Conservation (phyloP, 2,329 filamentous ascomycete species). For the Nannizziopsis arthrosporioides region DNA sequence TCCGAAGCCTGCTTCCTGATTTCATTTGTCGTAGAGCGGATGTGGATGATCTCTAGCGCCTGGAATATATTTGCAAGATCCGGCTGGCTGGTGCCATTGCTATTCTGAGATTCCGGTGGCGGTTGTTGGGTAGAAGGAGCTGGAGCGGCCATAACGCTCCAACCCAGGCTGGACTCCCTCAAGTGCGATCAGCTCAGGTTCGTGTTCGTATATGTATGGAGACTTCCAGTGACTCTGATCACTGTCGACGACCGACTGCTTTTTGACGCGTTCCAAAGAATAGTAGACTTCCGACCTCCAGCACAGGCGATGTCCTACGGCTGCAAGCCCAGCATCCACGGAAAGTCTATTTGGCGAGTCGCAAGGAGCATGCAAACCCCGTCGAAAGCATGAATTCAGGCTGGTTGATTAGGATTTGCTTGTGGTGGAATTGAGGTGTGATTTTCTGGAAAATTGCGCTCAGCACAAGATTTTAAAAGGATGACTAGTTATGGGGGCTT, state of each 20-base stretch:
- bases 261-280: no score
- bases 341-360: neutral
- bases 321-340: neutral
- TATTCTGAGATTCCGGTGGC: neutral
- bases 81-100: slow-evolving; percentile 6
- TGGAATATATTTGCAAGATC: slow-evolving; percentile 50
- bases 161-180: neutral
- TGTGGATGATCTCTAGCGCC: slow-evolving; percentile 80
- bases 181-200: neutral
- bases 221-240: neutral
- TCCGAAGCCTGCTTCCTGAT: slow-evolving; percentile 69
- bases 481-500: no score
- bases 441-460: neutral
- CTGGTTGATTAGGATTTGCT: neutral
- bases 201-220: neutral
- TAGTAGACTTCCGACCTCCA: neutral
- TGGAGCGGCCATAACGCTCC: slow-evolving; percentile 9
- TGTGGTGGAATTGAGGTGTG: slow-evolving; percentile 1
- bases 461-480: no score
- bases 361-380: neutral
- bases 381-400: neutral
- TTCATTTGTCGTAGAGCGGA: slow-evolving; percentile 66
- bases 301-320: neutral
- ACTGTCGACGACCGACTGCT: no score
- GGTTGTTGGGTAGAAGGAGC: slow-evolving; percentile 6